These are phyloP conservation scores for Vaccinium darrowii DNA, from an alignment of 148 eudicot species.

Conservation along the genomic window DNA sequence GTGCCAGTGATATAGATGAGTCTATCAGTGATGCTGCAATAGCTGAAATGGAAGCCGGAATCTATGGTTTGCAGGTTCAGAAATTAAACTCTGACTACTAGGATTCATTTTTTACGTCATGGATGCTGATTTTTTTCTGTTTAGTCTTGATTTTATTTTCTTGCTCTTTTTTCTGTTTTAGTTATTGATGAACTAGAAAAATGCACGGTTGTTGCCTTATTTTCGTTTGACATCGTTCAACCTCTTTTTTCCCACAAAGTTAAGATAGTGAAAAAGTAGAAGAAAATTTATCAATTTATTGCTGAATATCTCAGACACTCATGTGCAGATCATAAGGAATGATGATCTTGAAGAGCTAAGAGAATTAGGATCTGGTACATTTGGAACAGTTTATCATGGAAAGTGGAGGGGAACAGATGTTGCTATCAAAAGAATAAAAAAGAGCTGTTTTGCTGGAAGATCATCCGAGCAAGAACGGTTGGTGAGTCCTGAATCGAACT, in stretches of 20 bases:
- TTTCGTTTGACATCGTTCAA: neutral
- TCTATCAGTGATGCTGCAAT: conserved; percentile 67
- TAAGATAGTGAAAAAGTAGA: neutral
- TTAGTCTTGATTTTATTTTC: neutral
- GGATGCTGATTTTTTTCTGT: neutral
- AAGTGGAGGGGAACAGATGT: conserved; percentile 98
- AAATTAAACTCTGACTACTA: neutral
- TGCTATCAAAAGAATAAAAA: conserved; percentile 93
- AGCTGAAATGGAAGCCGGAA: conserved; percentile 89
- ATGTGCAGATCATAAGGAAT: conserved; percentile 75
- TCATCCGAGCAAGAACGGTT: conserved; percentile 85
- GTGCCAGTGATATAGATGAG: conserved; percentile 35
- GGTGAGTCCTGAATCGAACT: conserved; percentile 39
- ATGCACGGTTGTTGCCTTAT: neutral
- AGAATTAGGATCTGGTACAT: conserved; percentile 96
- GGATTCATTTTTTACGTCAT: neutral
- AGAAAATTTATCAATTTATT: neutral
- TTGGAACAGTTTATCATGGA: conserved; percentile 97
- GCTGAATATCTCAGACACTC: conserved; percentile 11
- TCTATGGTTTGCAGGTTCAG: conserved; percentile 84
- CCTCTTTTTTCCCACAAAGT: neutral
- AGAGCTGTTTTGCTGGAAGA: conserved; percentile 91
- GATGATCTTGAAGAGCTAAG: conserved; percentile 90
- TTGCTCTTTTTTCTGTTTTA: neutral
- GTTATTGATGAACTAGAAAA: neutral